Base-by-base conservation (phyloP, 495 filamentous ascomycete genomes). In the Xylaria sp. region DNA sequence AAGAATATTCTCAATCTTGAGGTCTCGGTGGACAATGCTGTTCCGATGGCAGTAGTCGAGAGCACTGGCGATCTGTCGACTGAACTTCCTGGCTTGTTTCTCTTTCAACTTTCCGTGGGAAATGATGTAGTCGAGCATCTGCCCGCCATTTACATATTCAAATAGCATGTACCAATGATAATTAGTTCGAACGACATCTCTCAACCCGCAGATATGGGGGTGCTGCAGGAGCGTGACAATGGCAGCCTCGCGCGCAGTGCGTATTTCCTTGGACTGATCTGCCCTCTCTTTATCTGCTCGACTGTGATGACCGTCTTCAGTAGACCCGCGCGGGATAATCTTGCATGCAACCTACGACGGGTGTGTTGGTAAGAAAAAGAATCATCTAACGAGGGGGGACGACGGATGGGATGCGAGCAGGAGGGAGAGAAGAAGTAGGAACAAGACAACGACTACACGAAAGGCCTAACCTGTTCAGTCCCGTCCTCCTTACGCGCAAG, bases 111-210 rank as follows among this genome's bases (percentile, higher is more conserved):
- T 91, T 61, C 96, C 97, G 78, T 99, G 96, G 15, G 94, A 97
- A 76, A 99, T 99, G 81, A 99, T 99, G 80, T 99, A 99, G 83
- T 99, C 96, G 53, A 99, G 89, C 96, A 99, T 99, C 80, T 99
- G 96, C 17, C 96, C 97, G 61, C 96, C 96, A 79, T 99, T 98
- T 81, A 99, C 97, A 79, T 97, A 97, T 83, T 99, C 96, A 78
- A 98, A 99, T 29, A 99, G 89, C 96, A 99, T 99, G 80, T 99
- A 99, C 96, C 96, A 99, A 80, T 99, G 96, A 81, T 97, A 96
- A 76, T 94, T 93, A 21, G 96, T 98, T 29, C 94, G 92, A 64
- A 98, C 90, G 17, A 97, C 93, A 82, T 99, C 96, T 70, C 94
- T 88, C 89, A 99, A 94, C 8, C 91, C 95, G 80, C 96, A 99